These are phyloP conservation scores for Coemansia sp. DNA, from an alignment of 192 early-diverging fungal genomes.

Conservation along the genomic window DNA sequence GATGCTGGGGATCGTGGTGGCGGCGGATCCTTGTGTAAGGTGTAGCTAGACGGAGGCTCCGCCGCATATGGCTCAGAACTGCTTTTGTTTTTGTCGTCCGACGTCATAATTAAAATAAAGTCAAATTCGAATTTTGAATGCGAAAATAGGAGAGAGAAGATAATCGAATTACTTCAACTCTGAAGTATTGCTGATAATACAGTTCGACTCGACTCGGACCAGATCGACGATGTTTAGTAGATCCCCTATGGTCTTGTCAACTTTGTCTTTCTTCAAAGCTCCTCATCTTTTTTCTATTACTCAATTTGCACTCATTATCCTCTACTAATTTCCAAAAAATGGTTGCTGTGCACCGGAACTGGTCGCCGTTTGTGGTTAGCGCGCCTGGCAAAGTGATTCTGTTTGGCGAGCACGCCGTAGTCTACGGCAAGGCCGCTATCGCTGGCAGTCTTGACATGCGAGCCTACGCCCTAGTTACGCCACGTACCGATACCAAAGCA, in stretches of 20 bases:
- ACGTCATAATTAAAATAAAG: not conserved
- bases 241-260: not conserved
- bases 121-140: not conserved
- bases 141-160: no score
- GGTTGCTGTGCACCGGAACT: constrained; percentile 17
- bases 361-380: constrained; percentile 61
- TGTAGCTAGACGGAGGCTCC: constrained; percentile 46
- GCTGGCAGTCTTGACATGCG: constrained; percentile 82
- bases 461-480: constrained; percentile 67
- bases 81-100: not conserved
- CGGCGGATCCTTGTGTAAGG: constrained; percentile 18
- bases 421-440: constrained; percentile 86
- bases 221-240: not conserved
- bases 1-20: constrained; percentile 8
- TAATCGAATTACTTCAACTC: not conserved
- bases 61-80: not conserved
- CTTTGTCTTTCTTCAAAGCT: not conserved
- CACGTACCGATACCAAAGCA: constrained; percentile 52
- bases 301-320: not conserved
- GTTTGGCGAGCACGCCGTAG: constrained; percentile 98
- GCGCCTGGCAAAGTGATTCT: constrained; percentile 98
- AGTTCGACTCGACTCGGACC: not conserved
- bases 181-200: not conserved
- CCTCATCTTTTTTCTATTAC: not conserved
- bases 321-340: constrained; percentile 12